A percentile compares a stretch with the other conserved stretches of the same genome.
phyloP scores from a whole-genome alignment of 2,329 filamentous ascomycete species.

The Alternaria ventricosa region DNA sequence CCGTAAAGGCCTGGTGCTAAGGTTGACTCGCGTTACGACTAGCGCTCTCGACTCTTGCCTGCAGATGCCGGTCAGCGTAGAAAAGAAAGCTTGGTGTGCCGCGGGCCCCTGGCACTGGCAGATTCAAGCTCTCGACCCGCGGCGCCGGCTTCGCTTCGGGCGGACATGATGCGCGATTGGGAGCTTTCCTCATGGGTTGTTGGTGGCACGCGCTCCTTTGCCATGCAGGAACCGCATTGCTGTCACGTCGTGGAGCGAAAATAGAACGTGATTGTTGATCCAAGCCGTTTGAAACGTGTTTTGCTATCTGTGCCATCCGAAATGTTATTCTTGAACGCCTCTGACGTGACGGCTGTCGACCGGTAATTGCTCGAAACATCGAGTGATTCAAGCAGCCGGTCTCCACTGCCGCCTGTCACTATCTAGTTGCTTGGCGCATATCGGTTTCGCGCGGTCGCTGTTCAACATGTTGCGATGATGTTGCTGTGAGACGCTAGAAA shows the following conservation, averaged over 20 bases:
- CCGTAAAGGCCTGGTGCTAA: conserved; percentile 30
- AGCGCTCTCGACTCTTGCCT: conserved; percentile 15
- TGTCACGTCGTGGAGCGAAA: conserved; percentile 3
- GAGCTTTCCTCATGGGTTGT: conserved; percentile 2
- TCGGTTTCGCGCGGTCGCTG: conserved; percentile 9
- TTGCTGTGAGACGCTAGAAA: conserved; percentile 3
- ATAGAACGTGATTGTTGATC: not conserved
- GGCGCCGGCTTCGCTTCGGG: conserved; percentile 24
- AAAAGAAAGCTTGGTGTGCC: conserved; percentile 19
- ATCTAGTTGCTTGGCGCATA: not conserved
- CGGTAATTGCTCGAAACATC: conserved; percentile 18
- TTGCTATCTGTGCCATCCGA: not conserved
- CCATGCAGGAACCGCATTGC: conserved; percentile 21
- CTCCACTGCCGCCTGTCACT: not conserved
- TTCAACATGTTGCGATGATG: conserved; percentile 5
- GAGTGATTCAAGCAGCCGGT: conserved; percentile 20
- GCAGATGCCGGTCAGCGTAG: conserved; percentile 18
- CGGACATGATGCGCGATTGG: conserved; percentile 16
- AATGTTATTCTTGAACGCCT: not conserved
- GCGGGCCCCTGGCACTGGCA: conserved; percentile 13
- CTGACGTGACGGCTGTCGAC: not conserved
- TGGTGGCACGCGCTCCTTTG: conserved; percentile 10
- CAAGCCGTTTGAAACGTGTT: conserved; percentile 4
- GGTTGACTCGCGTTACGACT: conserved; percentile 21
- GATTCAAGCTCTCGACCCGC: conserved; percentile 19